Conservation (phyloP, 164 flowering plant species). For the Magnolia kwangsiensis region DNA sequence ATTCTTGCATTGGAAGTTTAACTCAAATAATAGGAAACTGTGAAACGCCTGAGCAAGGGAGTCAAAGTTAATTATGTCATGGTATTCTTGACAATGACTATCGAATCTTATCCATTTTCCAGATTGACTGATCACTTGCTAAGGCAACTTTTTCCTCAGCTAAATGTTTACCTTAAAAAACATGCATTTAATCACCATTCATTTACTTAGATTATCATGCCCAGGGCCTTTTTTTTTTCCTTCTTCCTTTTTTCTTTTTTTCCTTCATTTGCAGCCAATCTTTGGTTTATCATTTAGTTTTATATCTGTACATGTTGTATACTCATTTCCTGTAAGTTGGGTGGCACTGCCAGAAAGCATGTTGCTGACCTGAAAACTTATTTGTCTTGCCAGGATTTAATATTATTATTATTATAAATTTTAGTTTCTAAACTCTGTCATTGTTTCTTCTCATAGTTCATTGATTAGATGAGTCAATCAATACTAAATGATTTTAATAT, state of each 20-base stretch:
- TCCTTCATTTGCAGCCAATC: neutral
- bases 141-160: neutral
- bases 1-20: slow-evolving; percentile 41
- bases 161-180: neutral
- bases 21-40: slow-evolving; percentile 25
- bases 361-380: too few relatives aligned
- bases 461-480: too few relatives aligned
- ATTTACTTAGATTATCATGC: too few relatives aligned
- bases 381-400: too few relatives aligned
- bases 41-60: slow-evolving; percentile 39
- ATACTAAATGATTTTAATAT: too few relatives aligned
- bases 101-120: neutral
- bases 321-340: neutral
- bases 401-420: too few relatives aligned
- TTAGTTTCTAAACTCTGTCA: too few relatives aligned
- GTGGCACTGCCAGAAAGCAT: too few relatives aligned
- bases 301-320: neutral
- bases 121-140: neutral
- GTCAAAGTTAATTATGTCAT: slow-evolving; percentile 43
- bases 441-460: too few relatives aligned
- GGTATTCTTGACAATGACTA: slow-evolving; percentile 31
- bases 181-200: neutral
- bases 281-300: neutral
- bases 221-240: too few relatives aligned
- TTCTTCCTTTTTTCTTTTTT: neutral